Evolutionary conservation across 768 basidiomycete genomes (phyloP), one percentile per base, ranked within the genome.

Genomic region (Agaricus subrufescens): DNA sequence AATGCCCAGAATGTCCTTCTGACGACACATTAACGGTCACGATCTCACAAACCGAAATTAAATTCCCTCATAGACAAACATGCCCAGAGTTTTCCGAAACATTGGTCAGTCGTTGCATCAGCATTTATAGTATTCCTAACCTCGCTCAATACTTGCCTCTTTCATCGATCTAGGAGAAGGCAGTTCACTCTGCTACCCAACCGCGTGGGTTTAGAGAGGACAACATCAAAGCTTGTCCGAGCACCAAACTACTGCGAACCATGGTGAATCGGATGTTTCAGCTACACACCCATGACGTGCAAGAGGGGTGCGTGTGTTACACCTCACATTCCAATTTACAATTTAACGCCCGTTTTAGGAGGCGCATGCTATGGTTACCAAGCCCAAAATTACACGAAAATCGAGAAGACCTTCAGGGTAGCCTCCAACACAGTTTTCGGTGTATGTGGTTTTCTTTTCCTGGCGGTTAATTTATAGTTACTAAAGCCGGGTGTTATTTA

Each of bases 251-350:
- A 7, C 62, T 83, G 23, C 64, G 67, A 4, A 68, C 70, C 50
- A 69, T 74, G 52, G 73, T 73, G 59, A 75, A 77, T 19, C 70
- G 83, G 48, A 75, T 75, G 60, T 79, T 71, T 61, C 82, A 83
- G 61, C 65, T 83, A 23, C 80, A 84, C 60, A 79, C 83, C 47
- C 83, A 83, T 64, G 77, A 81, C 59, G 75, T 83, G 31, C 69
- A 73, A 31, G 77, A 80, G 52, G 60, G 67, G 75, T 75, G 55
- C 42, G 70, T 66, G n/a, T 55, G 27, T 7, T 42, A 55, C 30
- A 46, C 46, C 49, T 27, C 50, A 50, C 23, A 38, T 43, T 50
- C 44, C 26, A 54, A 15, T 15, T 48, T 29, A 19, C 43, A 38
- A 51, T 49, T 40, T 37, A 27, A 52, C 38, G 52, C 43, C 52